Evolutionary conservation across 805 yeast genomes (phyloP).

Genomic region (Ogataea polymorpha): DNA sequence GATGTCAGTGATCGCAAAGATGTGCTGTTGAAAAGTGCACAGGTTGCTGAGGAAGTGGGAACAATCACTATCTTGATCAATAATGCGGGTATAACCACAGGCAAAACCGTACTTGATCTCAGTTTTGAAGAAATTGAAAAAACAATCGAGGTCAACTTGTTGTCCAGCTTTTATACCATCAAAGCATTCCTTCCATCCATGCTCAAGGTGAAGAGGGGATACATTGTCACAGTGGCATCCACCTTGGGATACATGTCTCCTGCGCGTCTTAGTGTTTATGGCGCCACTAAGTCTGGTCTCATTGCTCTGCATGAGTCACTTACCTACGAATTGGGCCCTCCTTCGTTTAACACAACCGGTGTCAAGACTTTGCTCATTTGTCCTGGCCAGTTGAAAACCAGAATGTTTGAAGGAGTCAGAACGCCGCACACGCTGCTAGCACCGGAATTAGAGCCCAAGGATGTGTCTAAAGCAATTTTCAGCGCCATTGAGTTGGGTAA

Average conservation of each 20-base stretch:
- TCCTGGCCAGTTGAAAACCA: constrained; percentile 83
- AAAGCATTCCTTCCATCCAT: constrained; percentile 73
- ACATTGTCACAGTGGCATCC: constrained; percentile 77
- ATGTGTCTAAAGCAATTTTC: constrained; percentile 60
- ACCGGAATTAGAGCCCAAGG: constrained; percentile 70
- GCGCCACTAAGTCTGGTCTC: constrained; percentile 86
- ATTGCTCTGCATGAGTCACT: constrained; percentile 83
- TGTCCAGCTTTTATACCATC: constrained; percentile 67
- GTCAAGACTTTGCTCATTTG: constrained; percentile 74
- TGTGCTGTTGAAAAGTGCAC: constrained; percentile 39
- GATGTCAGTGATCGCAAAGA: constrained; percentile 60
- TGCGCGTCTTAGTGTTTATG: constrained; percentile 74
- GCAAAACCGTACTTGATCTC: constrained; percentile 53
- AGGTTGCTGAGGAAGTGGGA: constrained; percentile 51
- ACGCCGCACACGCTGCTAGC: constrained; percentile 79
- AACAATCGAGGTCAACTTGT: constrained; percentile 63
- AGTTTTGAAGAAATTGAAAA: constrained; percentile 56
- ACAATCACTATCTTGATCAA: constrained; percentile 67
- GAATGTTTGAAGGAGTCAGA: constrained; percentile 66
- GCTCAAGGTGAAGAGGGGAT: constrained; percentile 61
- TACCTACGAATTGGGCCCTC: constrained; percentile 62
- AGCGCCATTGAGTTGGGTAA: constrained; percentile 56
- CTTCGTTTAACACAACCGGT: constrained; percentile 43
- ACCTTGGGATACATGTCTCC: constrained; percentile 85
- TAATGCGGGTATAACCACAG: constrained; percentile 77